Base-by-base conservation (phyloP, 208 protist genomes). In the Zelonia costaricensis region DNA sequence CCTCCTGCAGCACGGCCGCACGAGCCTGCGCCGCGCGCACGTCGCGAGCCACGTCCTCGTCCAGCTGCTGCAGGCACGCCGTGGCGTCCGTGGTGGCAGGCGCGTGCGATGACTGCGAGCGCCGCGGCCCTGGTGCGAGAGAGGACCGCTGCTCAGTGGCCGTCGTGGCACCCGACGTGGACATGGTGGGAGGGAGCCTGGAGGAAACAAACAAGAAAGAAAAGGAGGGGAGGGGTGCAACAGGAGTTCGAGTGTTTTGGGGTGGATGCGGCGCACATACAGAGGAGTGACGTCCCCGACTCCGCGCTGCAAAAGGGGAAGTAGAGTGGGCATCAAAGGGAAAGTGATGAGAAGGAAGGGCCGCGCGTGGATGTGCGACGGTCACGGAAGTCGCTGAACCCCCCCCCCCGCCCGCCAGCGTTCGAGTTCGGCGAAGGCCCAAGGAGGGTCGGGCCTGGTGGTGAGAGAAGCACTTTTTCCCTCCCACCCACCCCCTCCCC, bases 31-130 rank as follows among this genome's bases (percentile, higher is more conserved):
- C 78, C 1, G 73, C 63, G 5, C 33, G 43, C 30, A 84, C 69
- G 18, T 73, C 59, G 16, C 73, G 73, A 7, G 28, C 28, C n/a
- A 80, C 31, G 13, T 84, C 73, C 9, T 71, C 73, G 35, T 71
- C 53, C 2, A 84, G 53, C 27, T 62, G 31, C 22, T 52, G 47
- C 18, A 84, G 65, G 47, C 44, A 42, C 13, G 22, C 47, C 9
- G 69, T 30, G 9, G 73, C 56, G 43, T 80, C 73, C 9, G 48
- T 23, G 3, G 61, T 25, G 13, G 62, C n/a, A 5, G 56, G 8
- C 2, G 25, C 38, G 43, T 65, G 54, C 15, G 51, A 40, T 0
- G 65, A 59, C 4, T 35, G 57, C 4, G 49, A 51, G 28, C 25
- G 62, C 23, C 28, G 62, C 28, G 46, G 48, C 6, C 12, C 49